Evolutionary conservation across 1,284 basidiomycete species (phyloP).

Genomic region (Malassezia nana): DNA sequence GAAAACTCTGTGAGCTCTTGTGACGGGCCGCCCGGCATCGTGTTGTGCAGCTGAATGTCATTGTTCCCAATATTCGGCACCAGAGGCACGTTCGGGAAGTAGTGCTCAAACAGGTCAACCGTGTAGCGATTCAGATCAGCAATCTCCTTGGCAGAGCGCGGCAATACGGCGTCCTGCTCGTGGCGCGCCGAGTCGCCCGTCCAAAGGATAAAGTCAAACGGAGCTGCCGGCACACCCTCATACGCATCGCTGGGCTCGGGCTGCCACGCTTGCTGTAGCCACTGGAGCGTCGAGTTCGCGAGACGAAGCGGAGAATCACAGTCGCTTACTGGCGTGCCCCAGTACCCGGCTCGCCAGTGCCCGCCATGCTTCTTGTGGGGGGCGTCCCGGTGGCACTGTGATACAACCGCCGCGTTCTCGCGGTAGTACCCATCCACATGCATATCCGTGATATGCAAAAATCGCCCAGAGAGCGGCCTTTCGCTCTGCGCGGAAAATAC

Average conservation of each 20-base stretch:
- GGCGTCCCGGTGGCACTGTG: conserved; percentile 29
- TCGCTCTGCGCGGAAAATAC: neutral
- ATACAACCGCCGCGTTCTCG: conserved; percentile 50
- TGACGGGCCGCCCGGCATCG: conserved; percentile 61
- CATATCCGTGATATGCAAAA: conserved; percentile 68
- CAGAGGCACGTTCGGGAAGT: conserved; percentile 69
- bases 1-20: conserved; percentile 59
- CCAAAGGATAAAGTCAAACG: conserved; percentile 71
- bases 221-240: conserved; percentile 35
- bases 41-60: conserved; percentile 49
- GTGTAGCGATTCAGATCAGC: conserved; percentile 64
- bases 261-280: conserved; percentile 67
- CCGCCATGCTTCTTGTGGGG: conserved; percentile 29
- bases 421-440: conserved; percentile 64
- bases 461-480: conserved; percentile 58
- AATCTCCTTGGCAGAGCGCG: conserved; percentile 72
- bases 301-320: conserved; percentile 75
- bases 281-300: conserved; percentile 70
- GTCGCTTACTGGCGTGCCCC: conserved; percentile 55
- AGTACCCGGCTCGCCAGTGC: conserved; percentile 40
- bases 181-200: conserved; percentile 87
- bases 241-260: conserved; percentile 16
- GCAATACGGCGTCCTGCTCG: conserved; percentile 70
- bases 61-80: conserved; percentile 69
- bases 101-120: conserved; percentile 60